Base-by-base conservation (phyloP, 2,329 filamentous ascomycete genomes). In the Diaporthe australafricana region DNA sequence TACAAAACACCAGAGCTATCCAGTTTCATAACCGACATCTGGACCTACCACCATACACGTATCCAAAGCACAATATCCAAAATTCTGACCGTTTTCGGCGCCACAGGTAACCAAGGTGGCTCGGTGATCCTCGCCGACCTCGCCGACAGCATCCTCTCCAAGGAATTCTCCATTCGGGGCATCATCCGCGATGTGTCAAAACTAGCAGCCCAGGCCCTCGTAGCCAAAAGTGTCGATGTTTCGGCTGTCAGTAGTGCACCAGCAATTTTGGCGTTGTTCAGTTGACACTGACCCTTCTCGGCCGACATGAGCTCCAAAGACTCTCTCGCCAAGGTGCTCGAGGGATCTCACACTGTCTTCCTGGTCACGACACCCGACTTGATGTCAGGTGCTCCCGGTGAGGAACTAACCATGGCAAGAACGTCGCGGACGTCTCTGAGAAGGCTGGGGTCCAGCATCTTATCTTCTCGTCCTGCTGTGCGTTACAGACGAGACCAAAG, bases 71-170 rank as follows among this genome's bases (percentile, higher is more conserved):
- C n/a, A n/a, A 63, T 63, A 35, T 35, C 57, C 73, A 75, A 72
- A 30, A 57, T 81, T 53, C 68, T 83, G 17, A 79, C 78, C 16
- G 83, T 86, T n/a, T 86, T 87, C 63, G 85, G 85, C 32, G 84
- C 84, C 67, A 87, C 86, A 3, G 86, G 85, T 70, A 82, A 83
- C 73, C 86, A 88, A 76, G 87, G 86, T 52, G 83, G 83, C 45
- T 86, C 85, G 38, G 84, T 88, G 38, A 80, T 87, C 70, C 73
- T 77, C 3, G 78, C 80, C 66, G 81, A 88, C 73, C 84, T 88
- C 72, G 80, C 80, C 68, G 84, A 88, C 79, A 76, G 86, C 3
- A 77, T 75, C n/a, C 81, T 87, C 20, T 83, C 81, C 47, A 79
- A 82, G 38, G 78, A 83, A 56, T 87, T 83, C 79, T 80, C 79